Percentiles rank a stretch among this genome's conserved stretches.
phyloP scores from a whole-genome alignment of 495 filamentous ascomycete genomes.

The Penicillium fimorum region DNA sequence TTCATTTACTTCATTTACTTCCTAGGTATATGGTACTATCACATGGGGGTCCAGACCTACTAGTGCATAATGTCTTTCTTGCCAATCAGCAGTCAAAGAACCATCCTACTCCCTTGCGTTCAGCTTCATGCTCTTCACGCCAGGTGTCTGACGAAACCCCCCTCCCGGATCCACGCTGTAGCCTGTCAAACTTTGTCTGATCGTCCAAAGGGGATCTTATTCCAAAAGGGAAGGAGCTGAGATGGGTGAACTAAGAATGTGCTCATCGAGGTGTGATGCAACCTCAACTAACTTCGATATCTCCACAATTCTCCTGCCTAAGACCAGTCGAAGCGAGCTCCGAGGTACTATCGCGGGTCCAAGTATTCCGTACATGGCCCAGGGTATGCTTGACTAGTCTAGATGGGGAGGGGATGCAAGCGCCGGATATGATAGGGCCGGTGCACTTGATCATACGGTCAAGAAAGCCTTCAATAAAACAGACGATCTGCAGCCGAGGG shows the following conservation, averaged over 20 bases:
- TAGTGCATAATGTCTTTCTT: not conserved
- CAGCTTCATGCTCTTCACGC: not conserved
- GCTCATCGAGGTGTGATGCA: slow-evolving; percentile 4
- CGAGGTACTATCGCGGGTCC: not conserved
- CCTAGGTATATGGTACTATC: slow-evolving; percentile 10
- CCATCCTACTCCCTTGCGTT: slow-evolving; percentile 6
- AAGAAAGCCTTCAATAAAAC: slow-evolving; percentile 2
- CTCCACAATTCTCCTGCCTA: not conserved
- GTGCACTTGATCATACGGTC: not conserved
- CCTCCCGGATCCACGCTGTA: not conserved
- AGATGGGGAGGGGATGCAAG: not conserved
- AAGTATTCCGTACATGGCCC: not conserved
- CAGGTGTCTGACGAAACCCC: not conserved
- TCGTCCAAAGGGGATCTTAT: not conserved
- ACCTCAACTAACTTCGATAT: not conserved
- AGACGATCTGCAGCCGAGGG: slow-evolving; percentile 5
- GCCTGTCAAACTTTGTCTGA: slow-evolving; percentile 4
- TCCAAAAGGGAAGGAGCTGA: no score
- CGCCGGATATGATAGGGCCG: slow-evolving; percentile 3
- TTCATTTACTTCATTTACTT: not conserved
- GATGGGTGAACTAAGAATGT: not conserved
- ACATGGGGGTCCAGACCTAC: slow-evolving; percentile 1
- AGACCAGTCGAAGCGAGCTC: not conserved
- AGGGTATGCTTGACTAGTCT: not conserved
- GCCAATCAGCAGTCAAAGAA: slow-evolving; percentile 4